Evolutionary conservation across 176 grass and related monocot species (phyloP), one percentile per base, ranked within the genome.

Genomic region (Puccinellia tenuiflora): DNA sequence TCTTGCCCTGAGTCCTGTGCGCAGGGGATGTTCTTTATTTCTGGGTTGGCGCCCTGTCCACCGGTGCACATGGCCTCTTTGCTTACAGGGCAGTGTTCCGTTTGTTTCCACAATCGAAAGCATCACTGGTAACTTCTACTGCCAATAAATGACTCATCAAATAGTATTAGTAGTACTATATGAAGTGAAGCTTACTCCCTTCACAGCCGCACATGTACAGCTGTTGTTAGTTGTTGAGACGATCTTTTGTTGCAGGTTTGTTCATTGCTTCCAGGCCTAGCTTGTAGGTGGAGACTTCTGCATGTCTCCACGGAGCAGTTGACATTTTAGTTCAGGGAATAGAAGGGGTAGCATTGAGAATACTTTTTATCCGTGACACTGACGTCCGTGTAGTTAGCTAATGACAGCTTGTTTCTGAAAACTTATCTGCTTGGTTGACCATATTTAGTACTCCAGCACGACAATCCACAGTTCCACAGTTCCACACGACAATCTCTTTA

Each of bases 51-150:
- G n/a, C 37, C 75, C 25, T 74, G 79, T 25, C 75, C 42, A 73
- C 24, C 21, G 68, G n/a, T 33, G 85, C 85, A 90, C 80, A 76
- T 87, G 85, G 85, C 68, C 48, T 61, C 68, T 34, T 83, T 75
- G 84, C 57, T 86, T 79, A 16, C 35, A 74, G 60, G 79, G 17
- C 38, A 79, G n/a, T 66, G 9, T 24, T 50, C n/a, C 8, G 38
- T 40, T 75, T 64, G 56, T 61, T 80, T 84, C 67, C 57, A 83
- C 48, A 50, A 43, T 81, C 48, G 26, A 79, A 80, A 76, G 68
- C n/a, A 5, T 6, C 29, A 38, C 5, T 51, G 79, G 28, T 48
- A 78, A 47, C 24, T 61, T 51, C 73, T 86, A 46, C 17, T 42
- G 7, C 11, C 33, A 28, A n/a, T 48, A 73, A n/a, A n/a, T 66